Base-by-base conservation (phyloP, 139 green algal species). In the Asterochloris erici region DNA sequence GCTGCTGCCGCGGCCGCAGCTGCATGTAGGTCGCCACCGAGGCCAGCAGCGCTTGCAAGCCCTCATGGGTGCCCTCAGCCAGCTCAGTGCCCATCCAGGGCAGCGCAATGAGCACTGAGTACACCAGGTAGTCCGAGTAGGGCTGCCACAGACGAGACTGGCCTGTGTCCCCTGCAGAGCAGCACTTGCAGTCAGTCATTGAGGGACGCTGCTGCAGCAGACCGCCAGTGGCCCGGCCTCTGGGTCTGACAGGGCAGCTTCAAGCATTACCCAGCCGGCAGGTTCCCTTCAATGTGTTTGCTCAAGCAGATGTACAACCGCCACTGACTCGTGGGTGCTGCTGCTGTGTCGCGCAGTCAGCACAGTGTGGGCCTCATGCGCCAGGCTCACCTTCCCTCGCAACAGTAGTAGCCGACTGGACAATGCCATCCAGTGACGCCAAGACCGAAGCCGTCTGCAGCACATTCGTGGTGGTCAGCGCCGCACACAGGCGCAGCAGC, bases 91-190 rank as follows among this genome's bases (percentile, higher is more conserved):
- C 92, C 6, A 88, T 88, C 90, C 90, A 98, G 24, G 91, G 91
- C 84, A 98, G 85, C 26, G 87, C 91, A 74, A 88, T 79, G 54
- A 97, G 75, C 26, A 81, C 91, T 10, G 27, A 23, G 79, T 91
- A 89, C 64, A 95, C 90, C 77, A 97, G 79, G 38, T 85, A 84
- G 84, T 98, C 94, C 4, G 87, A 79, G 82, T 92, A 96, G 0
- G 94, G 94, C 90, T 97, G 94, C 87, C 79, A 70, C n/a, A 87
- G 77, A 11, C 89, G 88, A 61, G 70, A 74, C 19, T 85, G 79
- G 17, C 24, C 68, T 19, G 27, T 66, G 11, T 63, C 76, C 11
- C 73, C 77, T 81, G 63, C 77, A 62, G 24, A 26, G 69, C 70
- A 76, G 66, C 21, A 24, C 66, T 21, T 26, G 21, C 2, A 71